Conservation (phyloP, 176 grass and related monocot genomes). For the Ananas comosus region DNA sequence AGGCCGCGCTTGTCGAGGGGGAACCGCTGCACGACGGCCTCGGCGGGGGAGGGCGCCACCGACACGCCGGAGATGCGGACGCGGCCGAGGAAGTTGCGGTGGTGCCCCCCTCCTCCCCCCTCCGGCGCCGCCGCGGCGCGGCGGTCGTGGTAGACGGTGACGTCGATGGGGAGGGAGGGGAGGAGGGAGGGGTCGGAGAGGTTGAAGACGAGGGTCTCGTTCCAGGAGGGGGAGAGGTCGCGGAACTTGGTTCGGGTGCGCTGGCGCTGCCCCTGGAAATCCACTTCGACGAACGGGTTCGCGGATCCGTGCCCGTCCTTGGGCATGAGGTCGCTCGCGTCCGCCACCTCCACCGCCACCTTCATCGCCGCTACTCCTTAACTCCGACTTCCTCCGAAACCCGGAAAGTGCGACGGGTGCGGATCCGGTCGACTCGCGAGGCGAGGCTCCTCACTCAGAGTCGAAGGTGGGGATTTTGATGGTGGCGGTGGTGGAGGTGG, state of each 20-base stretch:
- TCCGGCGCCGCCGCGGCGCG: not conserved
- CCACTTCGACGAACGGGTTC: constrained; percentile 34
- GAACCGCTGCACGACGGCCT: constrained; percentile 16
- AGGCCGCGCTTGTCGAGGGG: constrained; percentile 35
- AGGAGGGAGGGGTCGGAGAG: constrained; percentile 24
- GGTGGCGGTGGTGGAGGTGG: no score
- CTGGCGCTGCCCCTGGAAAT: constrained; percentile 37
- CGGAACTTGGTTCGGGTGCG: constrained; percentile 30
- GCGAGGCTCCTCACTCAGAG: no score
- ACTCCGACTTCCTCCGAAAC: no score
- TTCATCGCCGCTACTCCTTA: constrained; percentile 18
- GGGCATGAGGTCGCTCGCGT: constrained; percentile 31
- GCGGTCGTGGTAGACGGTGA: constrained; percentile 27
- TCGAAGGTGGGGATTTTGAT: no score
- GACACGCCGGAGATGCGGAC: constrained; percentile 26
- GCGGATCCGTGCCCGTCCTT: constrained; percentile 36
- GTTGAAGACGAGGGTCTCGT: constrained; percentile 35
- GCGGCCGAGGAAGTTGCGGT: constrained; percentile 29
- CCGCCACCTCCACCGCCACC: constrained; percentile 34
- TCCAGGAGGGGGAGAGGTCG: constrained; percentile 33
- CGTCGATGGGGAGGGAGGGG: constrained; percentile 17
- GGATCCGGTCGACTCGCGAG: no score
- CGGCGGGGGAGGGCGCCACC: constrained; percentile 7
- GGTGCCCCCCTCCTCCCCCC: not conserved
- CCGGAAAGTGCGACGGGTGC: no score